Evolutionary conservation across 768 basidiomycete species (phyloP).

Genomic region (Russula griseocarnosa): DNA sequence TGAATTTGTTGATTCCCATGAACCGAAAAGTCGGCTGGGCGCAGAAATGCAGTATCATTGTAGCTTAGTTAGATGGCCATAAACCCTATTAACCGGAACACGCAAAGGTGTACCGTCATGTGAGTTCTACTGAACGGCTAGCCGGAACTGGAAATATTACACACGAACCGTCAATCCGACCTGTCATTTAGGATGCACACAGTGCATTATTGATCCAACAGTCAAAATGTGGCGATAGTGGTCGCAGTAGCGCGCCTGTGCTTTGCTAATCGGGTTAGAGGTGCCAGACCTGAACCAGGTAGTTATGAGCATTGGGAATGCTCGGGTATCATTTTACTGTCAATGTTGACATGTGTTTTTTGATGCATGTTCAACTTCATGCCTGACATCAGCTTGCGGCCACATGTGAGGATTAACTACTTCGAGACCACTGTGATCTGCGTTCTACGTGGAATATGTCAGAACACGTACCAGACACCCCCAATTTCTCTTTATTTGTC

Average conservation of each 20-base stretch:
- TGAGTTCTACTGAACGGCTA: background rate
- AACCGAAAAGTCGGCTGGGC: conserved; percentile 7
- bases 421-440: background rate
- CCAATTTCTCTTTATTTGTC: background rate
- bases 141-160: conserved; percentile 11
- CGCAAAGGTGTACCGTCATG: background rate
- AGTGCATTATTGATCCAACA: background rate
- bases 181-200: background rate
- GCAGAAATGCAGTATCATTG: background rate
- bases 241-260: background rate
- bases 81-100: background rate
- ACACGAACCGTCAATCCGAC: background rate
- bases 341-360: background rate
- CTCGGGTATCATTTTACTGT: background rate
- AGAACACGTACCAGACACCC: background rate
- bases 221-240: background rate
- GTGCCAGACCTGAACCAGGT: background rate
- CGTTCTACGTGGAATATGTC: background rate
- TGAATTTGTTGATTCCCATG: background rate
- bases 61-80: background rate
- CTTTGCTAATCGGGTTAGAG: conserved; percentile 7
- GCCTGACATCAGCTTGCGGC: background rate
- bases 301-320: background rate
- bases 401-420: background rate
- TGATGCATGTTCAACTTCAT: background rate